phyloP scores from a whole-genome alignment of 257 asterid genomes.

The Avicennia marina region DNA sequence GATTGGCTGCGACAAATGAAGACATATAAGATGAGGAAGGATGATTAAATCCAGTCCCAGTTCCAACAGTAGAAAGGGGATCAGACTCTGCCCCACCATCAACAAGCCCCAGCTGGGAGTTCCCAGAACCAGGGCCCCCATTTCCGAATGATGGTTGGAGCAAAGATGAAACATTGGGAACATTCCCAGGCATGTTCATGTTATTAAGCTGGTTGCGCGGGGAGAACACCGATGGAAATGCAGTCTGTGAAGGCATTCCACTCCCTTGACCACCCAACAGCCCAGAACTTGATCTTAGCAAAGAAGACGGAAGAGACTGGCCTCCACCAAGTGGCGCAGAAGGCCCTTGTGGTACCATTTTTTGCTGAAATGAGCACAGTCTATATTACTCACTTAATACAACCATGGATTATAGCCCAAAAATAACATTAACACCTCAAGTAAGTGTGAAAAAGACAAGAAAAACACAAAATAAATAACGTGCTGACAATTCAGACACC shows the following conservation, averaged over 20 bases:
- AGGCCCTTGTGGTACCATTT: slow-evolving; percentile 84
- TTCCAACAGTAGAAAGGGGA: slow-evolving; percentile 48
- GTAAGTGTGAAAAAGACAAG: not conserved
- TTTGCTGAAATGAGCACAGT: slow-evolving; percentile 15
- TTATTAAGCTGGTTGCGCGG: slow-evolving; percentile 65
- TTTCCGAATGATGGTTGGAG: slow-evolving; percentile 77
- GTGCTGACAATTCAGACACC: not conserved
- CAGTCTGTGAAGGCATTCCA: slow-evolving; percentile 68
- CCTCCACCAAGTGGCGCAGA: slow-evolving; percentile 69
- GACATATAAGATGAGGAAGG: slow-evolving; percentile 61
- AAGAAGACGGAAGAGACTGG: slow-evolving; percentile 55
- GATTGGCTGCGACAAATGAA: slow-evolving; percentile 40
- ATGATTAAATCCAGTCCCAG: slow-evolving; percentile 55
- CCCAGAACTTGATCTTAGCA: slow-evolving; percentile 73
- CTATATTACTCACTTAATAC: slow-evolving; percentile 14
- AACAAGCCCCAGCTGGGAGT: slow-evolving; percentile 46
- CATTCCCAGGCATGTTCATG: slow-evolving; percentile 71
- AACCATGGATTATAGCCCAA: slow-evolving; percentile 12
- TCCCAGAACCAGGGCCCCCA: slow-evolving; percentile 67
- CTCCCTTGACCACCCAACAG: slow-evolving; percentile 78
- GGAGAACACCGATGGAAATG: slow-evolving; percentile 67
- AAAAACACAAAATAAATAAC: slow-evolving; percentile 5
- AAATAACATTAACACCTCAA: slow-evolving; percentile 19
- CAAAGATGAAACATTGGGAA: slow-evolving; percentile 64
- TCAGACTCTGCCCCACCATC: slow-evolving; percentile 69